Evolutionary conservation across 2,329 filamentous ascomycete species (phyloP).

Genomic region (Cadophora malorum): DNA sequence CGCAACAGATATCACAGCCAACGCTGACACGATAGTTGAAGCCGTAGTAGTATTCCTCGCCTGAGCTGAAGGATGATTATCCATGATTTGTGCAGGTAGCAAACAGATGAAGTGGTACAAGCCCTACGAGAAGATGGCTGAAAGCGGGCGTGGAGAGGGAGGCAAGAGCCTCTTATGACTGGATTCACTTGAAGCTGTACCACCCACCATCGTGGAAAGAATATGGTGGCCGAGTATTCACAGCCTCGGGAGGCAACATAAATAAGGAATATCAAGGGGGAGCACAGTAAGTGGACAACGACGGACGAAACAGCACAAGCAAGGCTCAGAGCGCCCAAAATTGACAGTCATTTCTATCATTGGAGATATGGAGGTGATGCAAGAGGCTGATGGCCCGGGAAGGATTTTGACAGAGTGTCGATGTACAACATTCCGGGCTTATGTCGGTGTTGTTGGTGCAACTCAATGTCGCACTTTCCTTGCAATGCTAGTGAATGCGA

Average conservation of each 20-base stretch:
- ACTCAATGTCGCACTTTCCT: background rate
- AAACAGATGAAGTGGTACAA: background rate
- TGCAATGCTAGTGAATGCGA: background rate
- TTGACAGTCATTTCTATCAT: background rate
- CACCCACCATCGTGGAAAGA: slow-evolving; percentile 5
- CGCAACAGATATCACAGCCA: slow-evolving; percentile 14
- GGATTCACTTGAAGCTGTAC: slow-evolving; percentile 3
- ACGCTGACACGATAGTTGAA: background rate
- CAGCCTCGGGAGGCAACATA: background rate
- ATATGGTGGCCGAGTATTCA: slow-evolving; percentile 1
- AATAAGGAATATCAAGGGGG: background rate
- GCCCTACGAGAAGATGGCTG: slow-evolving; percentile 13
- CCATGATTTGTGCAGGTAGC: background rate
- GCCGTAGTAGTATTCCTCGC: slow-evolving; percentile 15
- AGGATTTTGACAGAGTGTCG: slow-evolving; percentile 13
- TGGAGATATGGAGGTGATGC: background rate
- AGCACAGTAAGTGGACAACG: slow-evolving; percentile 3
- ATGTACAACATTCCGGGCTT: slow-evolving; percentile 12
- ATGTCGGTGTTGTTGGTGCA: slow-evolving; percentile 14
- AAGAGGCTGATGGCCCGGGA: slow-evolving; percentile 12
- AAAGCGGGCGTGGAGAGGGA: slow-evolving; percentile 1
- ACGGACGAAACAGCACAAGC: slow-evolving; percentile 14
- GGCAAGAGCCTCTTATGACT: slow-evolving; percentile 12
- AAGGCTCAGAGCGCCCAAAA: background rate
- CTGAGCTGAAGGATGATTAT: slow-evolving; percentile 2